Base-by-base conservation (phyloP, 768 basidiomycete species). In the Butyriboletus loyo region DNA sequence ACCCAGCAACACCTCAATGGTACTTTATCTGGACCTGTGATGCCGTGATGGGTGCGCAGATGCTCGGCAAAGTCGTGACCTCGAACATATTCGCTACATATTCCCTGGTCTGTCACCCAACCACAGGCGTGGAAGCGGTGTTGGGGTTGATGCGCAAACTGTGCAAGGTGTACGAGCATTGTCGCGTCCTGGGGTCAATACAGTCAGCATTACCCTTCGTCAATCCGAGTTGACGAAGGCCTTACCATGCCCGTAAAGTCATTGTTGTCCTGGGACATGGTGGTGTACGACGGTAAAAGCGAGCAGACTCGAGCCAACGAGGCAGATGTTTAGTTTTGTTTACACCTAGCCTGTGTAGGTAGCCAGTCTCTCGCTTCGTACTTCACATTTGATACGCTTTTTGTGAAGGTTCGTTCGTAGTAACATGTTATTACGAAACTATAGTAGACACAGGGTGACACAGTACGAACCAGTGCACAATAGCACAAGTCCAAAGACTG, bases 31-130 rank as follows among this genome's bases (percentile, higher is more conserved):
- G 57, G 14, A 8, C 59, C 67, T 0, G n/a, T 1, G 24, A 71
- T n/a, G 15, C 57, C 56, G 13, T 69, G 67, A 17, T 0, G 3
- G 24, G 27, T 5, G 9, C 69, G 63, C 13, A 69, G 32, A 46
- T 69, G 67, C 0, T 55, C 58, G 17, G 67, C 9, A 28, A 69
- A 56, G 1, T 49, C 50, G 1, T 42, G 21, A 5, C 49, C 44
- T 27, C 8, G 52, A 24, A 65, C 19, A 7, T 22, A 17, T 8
- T 2, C 0, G n/a, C 31, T 17, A 27, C 69, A 69, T 13, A 35
- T 0, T 9, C 0, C 11, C 0, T 42, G n/a, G 27, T 9, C 17
- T 5, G 27, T 45, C 10, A 17, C 4, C 67, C 67, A 68, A 15
- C 39, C 27, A 5, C 66, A 68, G 14, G 7, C 11, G 19, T 66